These are phyloP conservation scores for Phytophthora vignae DNA, from an alignment of 352 stramenopile genomes.

Conservation along the genomic window DNA sequence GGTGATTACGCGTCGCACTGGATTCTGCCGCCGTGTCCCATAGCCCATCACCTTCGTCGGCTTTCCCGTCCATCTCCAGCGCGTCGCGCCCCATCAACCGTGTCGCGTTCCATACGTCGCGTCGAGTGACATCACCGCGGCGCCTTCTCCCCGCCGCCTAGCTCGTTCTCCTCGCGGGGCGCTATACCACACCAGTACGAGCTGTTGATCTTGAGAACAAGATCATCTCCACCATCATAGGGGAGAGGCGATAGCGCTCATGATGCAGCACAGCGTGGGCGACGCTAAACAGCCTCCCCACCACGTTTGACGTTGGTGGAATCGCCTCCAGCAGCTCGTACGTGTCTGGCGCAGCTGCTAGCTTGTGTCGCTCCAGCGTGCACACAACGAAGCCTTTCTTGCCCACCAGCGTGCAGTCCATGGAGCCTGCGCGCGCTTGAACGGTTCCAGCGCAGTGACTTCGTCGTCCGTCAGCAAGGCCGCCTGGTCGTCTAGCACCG, in stretches of 20 bases:
- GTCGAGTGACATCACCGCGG: too few species aligned
- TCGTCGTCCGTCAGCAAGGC: background rate
- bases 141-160: too few species aligned
- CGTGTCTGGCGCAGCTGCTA: background rate
- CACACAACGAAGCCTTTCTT: background rate
- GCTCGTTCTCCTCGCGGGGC: too few species aligned
- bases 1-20: too few species aligned
- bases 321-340: constrained; percentile 3
- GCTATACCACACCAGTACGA: too few species aligned
- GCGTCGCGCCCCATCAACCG: too few species aligned
- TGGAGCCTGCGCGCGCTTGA: background rate
- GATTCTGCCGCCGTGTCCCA: too few species aligned
- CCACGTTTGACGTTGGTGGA: constrained; percentile 7
- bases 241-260: constrained; percentile 9
- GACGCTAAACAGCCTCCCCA: constrained; percentile 16
- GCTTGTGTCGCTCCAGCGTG: background rate
- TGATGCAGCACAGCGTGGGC: background rate
- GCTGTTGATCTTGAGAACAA: background rate
- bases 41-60: too few species aligned
- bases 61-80: too few species aligned
- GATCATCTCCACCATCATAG: constrained; percentile 13
- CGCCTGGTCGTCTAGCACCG: background rate
- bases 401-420: too few species aligned
- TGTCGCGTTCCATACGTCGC: too few species aligned
- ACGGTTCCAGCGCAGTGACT: background rate